phyloP scores from a whole-genome alignment of 1,284 basidiomycete genomes.

The Cutaneotrichosporon daszewskae region DNA sequence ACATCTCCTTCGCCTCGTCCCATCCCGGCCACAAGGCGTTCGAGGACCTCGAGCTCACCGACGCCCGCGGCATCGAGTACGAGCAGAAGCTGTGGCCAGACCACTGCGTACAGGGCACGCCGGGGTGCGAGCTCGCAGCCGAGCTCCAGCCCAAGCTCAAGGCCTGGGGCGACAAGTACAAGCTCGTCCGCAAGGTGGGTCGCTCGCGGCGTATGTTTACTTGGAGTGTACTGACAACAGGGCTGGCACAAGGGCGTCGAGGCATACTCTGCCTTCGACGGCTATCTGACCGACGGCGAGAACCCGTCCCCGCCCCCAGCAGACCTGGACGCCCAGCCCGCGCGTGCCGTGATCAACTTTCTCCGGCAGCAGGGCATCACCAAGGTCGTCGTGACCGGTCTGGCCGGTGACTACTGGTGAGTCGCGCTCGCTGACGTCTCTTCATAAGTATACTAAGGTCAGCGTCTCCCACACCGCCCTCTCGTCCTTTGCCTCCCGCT shows the following conservation, averaged over 20 bases:
- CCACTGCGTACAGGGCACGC: conserved; percentile 47
- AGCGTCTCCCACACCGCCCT: conserved; percentile 25
- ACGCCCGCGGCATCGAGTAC: conserved; percentile 32
- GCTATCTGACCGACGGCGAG: conserved; percentile 25
- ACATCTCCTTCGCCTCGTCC: conserved; percentile 61
- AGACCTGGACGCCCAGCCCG: conserved; percentile 24
- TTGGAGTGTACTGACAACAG: conserved; percentile 26
- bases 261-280: conserved; percentile 54
- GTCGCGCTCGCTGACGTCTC: not conserved
- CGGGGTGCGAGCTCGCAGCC: conserved; percentile 33
- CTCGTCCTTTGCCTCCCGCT: conserved; percentile 21
- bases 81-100: conserved; percentile 56
- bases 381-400: conserved; percentile 55
- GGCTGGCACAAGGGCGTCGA: conserved; percentile 51
- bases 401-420: conserved; percentile 60
- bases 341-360: conserved; percentile 37
- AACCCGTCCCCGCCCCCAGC: conserved; percentile 17
- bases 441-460: conserved; percentile 7
- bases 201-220: not conserved
- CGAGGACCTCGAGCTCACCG: conserved; percentile 43
- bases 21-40: conserved; percentile 51
- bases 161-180: conserved; percentile 21
- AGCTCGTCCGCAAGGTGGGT: conserved; percentile 38
- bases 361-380: conserved; percentile 47
- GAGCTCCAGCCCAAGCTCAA: conserved; percentile 21